Evolutionary conservation across 2,329 filamentous ascomycete genomes (phyloP).

Genomic region (Nectriaceae sp.): DNA sequence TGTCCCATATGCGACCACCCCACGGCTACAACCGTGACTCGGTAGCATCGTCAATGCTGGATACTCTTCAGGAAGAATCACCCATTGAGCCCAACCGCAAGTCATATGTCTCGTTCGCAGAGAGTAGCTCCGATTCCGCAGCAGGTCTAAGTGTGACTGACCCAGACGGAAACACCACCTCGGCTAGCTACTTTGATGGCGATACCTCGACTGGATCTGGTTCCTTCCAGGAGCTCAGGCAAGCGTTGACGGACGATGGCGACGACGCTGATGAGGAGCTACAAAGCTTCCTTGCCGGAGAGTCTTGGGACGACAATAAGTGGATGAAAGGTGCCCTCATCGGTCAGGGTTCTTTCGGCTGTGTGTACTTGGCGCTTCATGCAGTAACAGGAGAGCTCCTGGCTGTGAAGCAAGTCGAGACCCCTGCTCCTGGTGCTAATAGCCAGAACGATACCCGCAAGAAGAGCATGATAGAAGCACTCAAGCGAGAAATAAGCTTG

Average conservation of each 20-base stretch:
- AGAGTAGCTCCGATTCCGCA: slow-evolving; percentile 71
- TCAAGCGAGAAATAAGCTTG: slow-evolving; percentile 95
- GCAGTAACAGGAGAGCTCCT: slow-evolving; percentile 96
- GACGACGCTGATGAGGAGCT: slow-evolving; percentile 90
- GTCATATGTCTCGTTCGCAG: slow-evolving; percentile 89
- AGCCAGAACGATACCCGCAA: slow-evolving; percentile 86
- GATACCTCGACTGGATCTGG: slow-evolving; percentile 70
- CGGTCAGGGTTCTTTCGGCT: slow-evolving; percentile 94
- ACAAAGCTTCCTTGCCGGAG: slow-evolving; percentile 84
- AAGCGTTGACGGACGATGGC: slow-evolving; percentile 85
- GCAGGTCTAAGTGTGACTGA: slow-evolving; percentile 76
- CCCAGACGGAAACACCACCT: slow-evolving; percentile 68
- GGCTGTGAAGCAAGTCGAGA: slow-evolving; percentile 97
- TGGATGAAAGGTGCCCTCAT: slow-evolving; percentile 99
- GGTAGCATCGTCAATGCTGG: slow-evolving; percentile 83
- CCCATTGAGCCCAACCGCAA: slow-evolving; percentile 85
- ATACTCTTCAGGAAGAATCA: slow-evolving; percentile 89
- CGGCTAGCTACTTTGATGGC: slow-evolving; percentile 83
- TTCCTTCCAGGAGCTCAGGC: slow-evolving; percentile 80
- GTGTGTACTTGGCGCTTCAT: slow-evolving; percentile 91
- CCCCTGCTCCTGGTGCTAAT: slow-evolving; percentile 75
- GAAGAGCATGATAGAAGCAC: slow-evolving; percentile 95
- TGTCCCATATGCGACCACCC: slow-evolving; percentile 50
- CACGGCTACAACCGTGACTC: slow-evolving; percentile 73
- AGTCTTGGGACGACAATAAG: slow-evolving; percentile 95